phyloP scores from a whole-genome alignment of 139 green algal genomes.

The Desmodesmus armatus region DNA sequence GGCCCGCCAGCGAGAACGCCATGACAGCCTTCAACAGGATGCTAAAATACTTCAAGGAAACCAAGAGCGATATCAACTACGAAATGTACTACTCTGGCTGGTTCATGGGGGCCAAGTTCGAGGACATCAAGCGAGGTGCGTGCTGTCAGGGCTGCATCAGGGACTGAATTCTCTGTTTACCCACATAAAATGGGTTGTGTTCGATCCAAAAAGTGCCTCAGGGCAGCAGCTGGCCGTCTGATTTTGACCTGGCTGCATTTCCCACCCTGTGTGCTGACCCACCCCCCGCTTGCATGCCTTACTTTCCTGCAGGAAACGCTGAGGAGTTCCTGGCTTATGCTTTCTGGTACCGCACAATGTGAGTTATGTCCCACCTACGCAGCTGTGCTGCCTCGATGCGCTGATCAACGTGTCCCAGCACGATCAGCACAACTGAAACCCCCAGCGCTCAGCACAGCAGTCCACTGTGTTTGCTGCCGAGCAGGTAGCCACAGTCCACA shows the following conservation, averaged over 20 bases:
- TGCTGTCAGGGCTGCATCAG: too few species aligned
- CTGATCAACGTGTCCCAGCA: too few species aligned
- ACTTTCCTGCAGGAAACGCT: constrained; percentile 28
- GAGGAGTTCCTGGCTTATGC: constrained; percentile 44
- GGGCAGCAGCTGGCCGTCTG: too few species aligned
- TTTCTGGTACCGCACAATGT: constrained; percentile 46
- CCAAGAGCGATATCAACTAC: background rate
- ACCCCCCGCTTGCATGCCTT: background rate
- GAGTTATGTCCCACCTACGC: too few species aligned
- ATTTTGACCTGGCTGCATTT: too few species aligned
- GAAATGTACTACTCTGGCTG: constrained; percentile 24
- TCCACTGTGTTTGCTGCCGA: background rate
- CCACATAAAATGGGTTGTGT: too few species aligned
- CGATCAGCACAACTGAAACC: background rate
- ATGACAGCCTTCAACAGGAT: constrained; percentile 21
- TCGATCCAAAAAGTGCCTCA: too few species aligned
- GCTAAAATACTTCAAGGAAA: background rate
- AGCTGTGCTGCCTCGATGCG: too few species aligned
- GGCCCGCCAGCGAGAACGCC: constrained; percentile 7
- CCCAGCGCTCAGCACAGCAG: background rate
- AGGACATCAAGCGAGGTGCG: constrained; percentile 27
- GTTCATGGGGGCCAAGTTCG: constrained; percentile 29
- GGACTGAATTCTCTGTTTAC: too few species aligned
- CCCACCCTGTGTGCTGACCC: too few species aligned
- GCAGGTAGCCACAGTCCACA: background rate